Evolutionary conservation across 179 eudicot genomes (phyloP), one percentile per base, ranked within the genome.

Genomic region (Actinidia arguta): DNA sequence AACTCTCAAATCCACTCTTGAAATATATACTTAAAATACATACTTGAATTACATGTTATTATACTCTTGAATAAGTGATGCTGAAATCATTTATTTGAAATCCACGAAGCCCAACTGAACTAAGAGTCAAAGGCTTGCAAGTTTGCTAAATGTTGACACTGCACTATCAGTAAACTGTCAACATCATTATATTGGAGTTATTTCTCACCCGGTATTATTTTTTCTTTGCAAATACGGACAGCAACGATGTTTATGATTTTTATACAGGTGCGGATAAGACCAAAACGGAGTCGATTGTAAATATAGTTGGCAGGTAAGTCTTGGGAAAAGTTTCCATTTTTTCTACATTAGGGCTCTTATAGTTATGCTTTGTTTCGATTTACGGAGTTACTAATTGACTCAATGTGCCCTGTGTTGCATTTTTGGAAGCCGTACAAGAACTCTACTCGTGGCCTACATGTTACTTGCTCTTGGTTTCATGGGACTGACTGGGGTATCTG

Each of bases 201-300:
- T 67, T 14, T 54, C 51, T 68, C 31, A 66, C 64, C n/a, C n/a
- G 0, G 3, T 72, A 79, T 36, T 81, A n/a, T n/a, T n/a, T n/a
- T n/a, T n/a, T n/a, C n/a, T n/a, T n/a, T n/a, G n/a, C n/a, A n/a
- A 69, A 77, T 81, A 51, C 85, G 84, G 87, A 89, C 99, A 96
- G 98, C 98, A 96, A 96, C 85, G 99, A 96, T 82, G 99, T 96
- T 73, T 96, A 96, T 86, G 99, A 96, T 93, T 95, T 90, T 87
- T 98, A 96, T 89, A 95, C 98, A 81, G 76, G 76, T 11, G 76
- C 56, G 48, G 76, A 72, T 72, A 24, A 6, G 42, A 48, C 58
- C 10, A 72, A 72, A n/a, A 72, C 47, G 24, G 76, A 72, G 36
- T 72, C 76, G 3, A 56, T 72, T 48, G 76, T 72, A 48, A 72